Percentiles rank a stretch among this genome's conserved stretches.
phyloP scores from a whole-genome alignment of 2,329 filamentous ascomycete species.

The Colletotrichum incanum region DNA sequence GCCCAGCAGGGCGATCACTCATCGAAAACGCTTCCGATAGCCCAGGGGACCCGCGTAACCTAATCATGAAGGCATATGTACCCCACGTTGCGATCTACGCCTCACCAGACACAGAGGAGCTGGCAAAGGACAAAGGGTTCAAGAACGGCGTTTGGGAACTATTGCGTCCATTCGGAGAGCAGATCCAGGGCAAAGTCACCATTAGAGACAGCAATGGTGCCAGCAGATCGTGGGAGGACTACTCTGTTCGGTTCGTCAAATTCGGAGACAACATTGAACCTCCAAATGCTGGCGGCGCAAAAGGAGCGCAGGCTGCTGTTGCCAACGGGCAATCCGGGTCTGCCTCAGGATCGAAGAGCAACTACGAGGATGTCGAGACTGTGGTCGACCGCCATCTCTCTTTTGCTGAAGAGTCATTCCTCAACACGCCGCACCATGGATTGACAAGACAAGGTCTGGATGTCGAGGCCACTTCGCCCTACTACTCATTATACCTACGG shows the following conservation, averaged over 20 bases:
- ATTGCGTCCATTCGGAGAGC: conserved; percentile 91
- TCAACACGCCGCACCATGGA: conserved; percentile 55
- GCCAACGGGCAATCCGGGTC: conserved; percentile 49
- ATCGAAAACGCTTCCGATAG: conserved; percentile 61
- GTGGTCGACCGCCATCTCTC: conserved; percentile 85
- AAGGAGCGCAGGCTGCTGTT: conserved; percentile 46
- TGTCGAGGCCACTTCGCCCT: conserved; percentile 75
- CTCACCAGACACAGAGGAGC: conserved; percentile 87
- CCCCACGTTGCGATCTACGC: conserved; percentile 90
- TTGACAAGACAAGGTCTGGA: conserved; percentile 61
- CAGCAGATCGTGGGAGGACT: conserved; percentile 89
- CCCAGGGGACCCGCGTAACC: conserved; percentile 70
- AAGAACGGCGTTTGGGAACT: conserved; percentile 86
- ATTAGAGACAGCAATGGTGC: conserved; percentile 91
- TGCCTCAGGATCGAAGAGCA: conserved; percentile 44
- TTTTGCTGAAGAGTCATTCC: conserved; percentile 77
- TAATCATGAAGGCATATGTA: conserved; percentile 89
- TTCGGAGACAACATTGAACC: conserved; percentile 74
- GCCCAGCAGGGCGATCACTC: conserved; percentile 60
- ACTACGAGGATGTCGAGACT: conserved; percentile 80
- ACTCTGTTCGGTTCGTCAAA: conserved; percentile 86
- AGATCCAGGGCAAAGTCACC: conserved; percentile 87
- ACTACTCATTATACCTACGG: conserved; percentile 88
- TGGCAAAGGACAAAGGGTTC: conserved; percentile 89
- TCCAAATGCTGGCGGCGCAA: conserved; percentile 59